Conservation (phyloP, 352 stramenopile genomes). For the Pythium grandisporangium region DNA sequence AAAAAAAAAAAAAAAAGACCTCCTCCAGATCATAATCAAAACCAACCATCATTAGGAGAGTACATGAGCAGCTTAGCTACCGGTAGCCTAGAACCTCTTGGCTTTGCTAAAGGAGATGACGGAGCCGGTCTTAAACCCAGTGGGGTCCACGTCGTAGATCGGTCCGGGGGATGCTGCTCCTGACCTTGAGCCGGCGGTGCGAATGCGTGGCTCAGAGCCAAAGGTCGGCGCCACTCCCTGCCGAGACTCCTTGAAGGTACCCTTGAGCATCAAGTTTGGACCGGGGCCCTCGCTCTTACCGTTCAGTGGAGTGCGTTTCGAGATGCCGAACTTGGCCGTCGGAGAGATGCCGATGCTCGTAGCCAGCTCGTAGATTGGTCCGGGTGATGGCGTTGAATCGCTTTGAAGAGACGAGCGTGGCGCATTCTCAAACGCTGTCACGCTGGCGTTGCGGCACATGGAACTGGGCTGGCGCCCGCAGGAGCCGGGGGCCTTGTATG, state of each 20-base stretch:
- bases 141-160: constrained; percentile 64
- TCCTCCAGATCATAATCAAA: no score
- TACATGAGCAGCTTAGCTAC: no score
- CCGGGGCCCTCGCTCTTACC: constrained; percentile 46
- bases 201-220: constrained; percentile 48
- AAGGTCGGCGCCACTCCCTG: constrained; percentile 59
- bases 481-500: constrained; percentile 47
- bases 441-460: constrained; percentile 27
- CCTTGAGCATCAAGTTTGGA: constrained; percentile 52
- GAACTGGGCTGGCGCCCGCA: constrained; percentile 59
- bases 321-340: constrained; percentile 53
- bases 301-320: constrained; percentile 39
- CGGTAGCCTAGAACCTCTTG: constrained; percentile 50
- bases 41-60: no score
- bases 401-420: constrained; percentile 26
- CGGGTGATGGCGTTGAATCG: constrained; percentile 55
- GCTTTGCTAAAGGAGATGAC: constrained; percentile 53
- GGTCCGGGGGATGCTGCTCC: constrained; percentile 26
- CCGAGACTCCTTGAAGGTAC: constrained; percentile 32
- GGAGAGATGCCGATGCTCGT: constrained; percentile 26
- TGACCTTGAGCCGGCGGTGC: constrained; percentile 6
- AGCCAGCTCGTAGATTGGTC: constrained; percentile 67
- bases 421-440: constrained; percentile 61
- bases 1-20: no score
- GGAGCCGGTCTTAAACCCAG: constrained; percentile 46